Percentiles rank a stretch among this genome's conserved stretches.
phyloP scores from a whole-genome alignment of 1,284 basidiomycete genomes.

The Sphaerobolus stellatus region DNA sequence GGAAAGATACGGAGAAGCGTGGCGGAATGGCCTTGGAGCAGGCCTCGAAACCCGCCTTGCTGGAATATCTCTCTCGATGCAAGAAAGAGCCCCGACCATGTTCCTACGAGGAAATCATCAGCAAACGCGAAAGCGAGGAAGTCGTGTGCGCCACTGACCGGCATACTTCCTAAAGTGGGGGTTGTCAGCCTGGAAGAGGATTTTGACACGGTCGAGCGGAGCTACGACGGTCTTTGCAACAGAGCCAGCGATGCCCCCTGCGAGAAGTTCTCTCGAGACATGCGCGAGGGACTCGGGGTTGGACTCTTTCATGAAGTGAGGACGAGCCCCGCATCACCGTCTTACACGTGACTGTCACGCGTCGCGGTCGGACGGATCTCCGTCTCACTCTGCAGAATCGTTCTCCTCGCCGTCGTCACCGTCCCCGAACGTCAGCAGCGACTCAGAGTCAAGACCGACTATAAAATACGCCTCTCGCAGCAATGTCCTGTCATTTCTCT shows the following conservation, averaged over 20 bases:
- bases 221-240: constrained; percentile 94
- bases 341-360: no score
- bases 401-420: no score
- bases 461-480: no score
- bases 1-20: constrained; percentile 86
- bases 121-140: constrained; percentile 20
- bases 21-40: constrained; percentile 95
- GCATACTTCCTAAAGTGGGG: constrained; percentile 94
- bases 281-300: no score
- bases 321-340: no score
- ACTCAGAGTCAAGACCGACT: no score
- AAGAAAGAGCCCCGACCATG: constrained; percentile 82
- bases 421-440: no score
- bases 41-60: constrained; percentile 71
- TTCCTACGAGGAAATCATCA: constrained; percentile 52
- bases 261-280: constrained; percentile 78
- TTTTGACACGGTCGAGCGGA: constrained; percentile 97
- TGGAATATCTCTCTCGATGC: constrained; percentile 82
- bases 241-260: constrained; percentile 92
- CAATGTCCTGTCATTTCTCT: no score
- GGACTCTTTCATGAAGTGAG: no score
- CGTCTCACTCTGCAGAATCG: no score
- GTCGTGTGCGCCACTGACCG: constrained; percentile 54
- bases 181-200: constrained; percentile 97
- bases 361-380: no score